Conservation (phyloP, 441 rosid species). For the Adansonia gregorii region DNA sequence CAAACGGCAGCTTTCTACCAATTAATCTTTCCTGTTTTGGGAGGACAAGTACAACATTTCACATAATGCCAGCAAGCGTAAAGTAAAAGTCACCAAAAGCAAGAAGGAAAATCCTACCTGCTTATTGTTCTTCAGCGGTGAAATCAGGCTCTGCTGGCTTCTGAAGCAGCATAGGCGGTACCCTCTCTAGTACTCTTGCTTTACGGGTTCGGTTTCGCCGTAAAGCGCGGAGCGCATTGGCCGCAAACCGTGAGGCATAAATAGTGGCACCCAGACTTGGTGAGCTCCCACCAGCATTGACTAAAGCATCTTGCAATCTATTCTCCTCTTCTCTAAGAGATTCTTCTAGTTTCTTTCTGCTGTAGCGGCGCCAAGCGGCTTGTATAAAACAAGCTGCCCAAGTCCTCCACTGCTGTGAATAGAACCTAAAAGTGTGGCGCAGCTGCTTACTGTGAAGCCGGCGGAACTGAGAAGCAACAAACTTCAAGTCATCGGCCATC, state of each 20-base stretch:
- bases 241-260: conserved; percentile 78
- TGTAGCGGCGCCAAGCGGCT: conserved; percentile 79
- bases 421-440: conserved; percentile 75
- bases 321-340: conserved; percentile 67
- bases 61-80: not conserved
- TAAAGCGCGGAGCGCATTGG: conserved; percentile 61
- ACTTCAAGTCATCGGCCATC: conserved; percentile 71
- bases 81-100: not conserved
- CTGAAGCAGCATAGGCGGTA: conserved; percentile 65
- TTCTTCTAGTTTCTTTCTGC: conserved; percentile 72
- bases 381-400: conserved; percentile 95
- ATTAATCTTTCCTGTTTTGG: not conserved
- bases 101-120: conserved; percentile 10
- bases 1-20: not conserved
- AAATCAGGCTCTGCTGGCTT: conserved; percentile 90
- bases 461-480: conserved; percentile 79
- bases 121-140: conserved; percentile 53
- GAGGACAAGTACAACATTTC: not conserved
- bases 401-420: conserved; percentile 84
- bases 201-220: conserved; percentile 50
- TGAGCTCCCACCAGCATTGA: conserved; percentile 60
- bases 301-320: conserved; percentile 73
- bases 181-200: conserved; percentile 55
- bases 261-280: conserved; percentile 79
- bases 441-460: conserved; percentile 84